Conservation (phyloP, 2,329 filamentous ascomycete species). For the Fusarium udum region DNA sequence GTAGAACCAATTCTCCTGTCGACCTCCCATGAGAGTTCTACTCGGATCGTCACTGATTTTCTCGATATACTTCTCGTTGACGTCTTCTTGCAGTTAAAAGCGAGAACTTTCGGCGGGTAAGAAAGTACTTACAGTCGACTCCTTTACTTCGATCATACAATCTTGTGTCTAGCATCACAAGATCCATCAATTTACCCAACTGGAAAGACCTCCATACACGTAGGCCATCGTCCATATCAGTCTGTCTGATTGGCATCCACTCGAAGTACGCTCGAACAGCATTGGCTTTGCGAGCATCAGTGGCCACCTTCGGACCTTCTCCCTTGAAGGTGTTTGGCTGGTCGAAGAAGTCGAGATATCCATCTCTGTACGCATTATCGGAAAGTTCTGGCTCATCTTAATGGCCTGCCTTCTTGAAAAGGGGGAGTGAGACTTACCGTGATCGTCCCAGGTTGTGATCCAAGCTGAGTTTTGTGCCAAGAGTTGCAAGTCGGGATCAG, state of each 20-base stretch:
- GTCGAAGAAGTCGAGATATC: neutral
- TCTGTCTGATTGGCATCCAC: constrained; percentile 7
- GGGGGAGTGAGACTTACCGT: too few relatives aligned
- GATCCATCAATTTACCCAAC: neutral
- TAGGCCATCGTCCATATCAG: neutral
- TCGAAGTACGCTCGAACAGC: constrained; percentile 2
- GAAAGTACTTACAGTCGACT: neutral
- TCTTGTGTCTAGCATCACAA: neutral
- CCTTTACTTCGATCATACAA: constrained; percentile 3
- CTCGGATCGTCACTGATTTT: neutral
- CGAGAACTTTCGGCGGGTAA: rapidly evolving
- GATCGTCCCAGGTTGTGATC: constrained; percentile 4
- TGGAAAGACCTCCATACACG: neutral
- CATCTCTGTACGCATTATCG: neutral
- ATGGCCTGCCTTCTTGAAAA: too few relatives aligned
- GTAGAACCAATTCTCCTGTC: constrained; percentile 6
- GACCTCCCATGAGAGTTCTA: neutral
- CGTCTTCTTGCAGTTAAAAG: neutral
- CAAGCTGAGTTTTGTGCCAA: neutral
- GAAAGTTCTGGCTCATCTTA: neutral
- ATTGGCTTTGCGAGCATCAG: neutral
- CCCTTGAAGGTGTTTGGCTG: neutral
- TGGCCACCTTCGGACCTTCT: neutral
- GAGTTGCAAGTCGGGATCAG: neutral
- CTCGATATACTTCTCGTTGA: neutral